Conservation (phyloP, 306 rosid species). For the Hylodesmum podocarpum region DNA sequence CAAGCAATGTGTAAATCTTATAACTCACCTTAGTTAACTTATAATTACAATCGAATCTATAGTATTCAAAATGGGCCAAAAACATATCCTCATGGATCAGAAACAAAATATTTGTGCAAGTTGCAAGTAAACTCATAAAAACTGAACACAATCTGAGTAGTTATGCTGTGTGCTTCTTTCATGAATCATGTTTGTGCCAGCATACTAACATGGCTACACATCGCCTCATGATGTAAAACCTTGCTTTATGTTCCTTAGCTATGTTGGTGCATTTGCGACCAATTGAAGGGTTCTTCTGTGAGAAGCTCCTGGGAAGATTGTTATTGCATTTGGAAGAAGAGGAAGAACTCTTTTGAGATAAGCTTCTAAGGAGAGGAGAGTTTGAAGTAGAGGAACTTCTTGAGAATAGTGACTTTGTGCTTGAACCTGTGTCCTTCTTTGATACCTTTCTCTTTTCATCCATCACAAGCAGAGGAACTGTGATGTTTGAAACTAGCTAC, state of each 20-base stretch:
- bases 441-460: slow-evolving; percentile 76
- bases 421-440: slow-evolving; percentile 58
- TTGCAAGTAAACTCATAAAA: slow-evolving; percentile 29
- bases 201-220: slow-evolving; percentile 97
- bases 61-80: not conserved
- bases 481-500: not conserved
- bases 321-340: slow-evolving; percentile 47
- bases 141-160: slow-evolving; percentile 19
- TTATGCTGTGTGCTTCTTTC: not conserved
- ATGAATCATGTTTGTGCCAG: slow-evolving; percentile 93
- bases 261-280: slow-evolving; percentile 74
- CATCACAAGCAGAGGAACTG: slow-evolving; percentile 36
- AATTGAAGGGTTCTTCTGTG: slow-evolving; percentile 68
- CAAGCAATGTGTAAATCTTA: slow-evolving; percentile 35
- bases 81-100: slow-evolving; percentile 29
- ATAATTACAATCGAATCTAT: slow-evolving; percentile 48
- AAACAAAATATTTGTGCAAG: slow-evolving; percentile 35
- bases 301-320: slow-evolving; percentile 63
- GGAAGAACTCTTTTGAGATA: slow-evolving; percentile 59
- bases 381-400: slow-evolving; percentile 73
- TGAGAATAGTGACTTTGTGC: slow-evolving; percentile 55
- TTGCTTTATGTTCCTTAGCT: slow-evolving; percentile 94
- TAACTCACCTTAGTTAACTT: slow-evolving; percentile 30
- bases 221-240: slow-evolving; percentile 91
- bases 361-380: slow-evolving; percentile 67